phyloP scores from a whole-genome alignment of 306 rosid species.

The Mimosa pudica region DNA sequence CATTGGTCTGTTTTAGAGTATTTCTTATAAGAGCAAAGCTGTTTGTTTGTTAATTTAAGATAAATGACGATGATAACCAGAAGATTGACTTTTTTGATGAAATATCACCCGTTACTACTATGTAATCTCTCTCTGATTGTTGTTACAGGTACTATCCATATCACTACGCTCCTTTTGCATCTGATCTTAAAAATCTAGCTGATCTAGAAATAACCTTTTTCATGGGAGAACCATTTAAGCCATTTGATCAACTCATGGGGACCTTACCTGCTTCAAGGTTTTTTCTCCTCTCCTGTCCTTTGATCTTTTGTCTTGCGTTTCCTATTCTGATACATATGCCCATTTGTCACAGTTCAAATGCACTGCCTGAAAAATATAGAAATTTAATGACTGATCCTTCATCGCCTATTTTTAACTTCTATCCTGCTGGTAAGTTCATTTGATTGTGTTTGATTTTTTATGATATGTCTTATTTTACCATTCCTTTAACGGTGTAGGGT shows the following conservation, averaged over 20 bases:
- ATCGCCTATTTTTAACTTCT: slow-evolving; percentile 76
- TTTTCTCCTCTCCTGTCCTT: slow-evolving; percentile 29
- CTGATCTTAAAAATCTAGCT: slow-evolving; percentile 77
- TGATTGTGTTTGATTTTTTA: slow-evolving; percentile 26
- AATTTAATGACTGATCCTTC: slow-evolving; percentile 80
- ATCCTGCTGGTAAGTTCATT: slow-evolving; percentile 76
- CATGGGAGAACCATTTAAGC: slow-evolving; percentile 85
- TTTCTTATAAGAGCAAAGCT: background rate
- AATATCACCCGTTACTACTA: slow-evolving; percentile 19
- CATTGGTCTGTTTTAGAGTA: background rate
- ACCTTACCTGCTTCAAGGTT: slow-evolving; percentile 96
- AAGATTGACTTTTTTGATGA: slow-evolving; percentile 12
- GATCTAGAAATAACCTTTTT: slow-evolving; percentile 94
- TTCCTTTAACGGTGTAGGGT: slow-evolving; percentile 22
- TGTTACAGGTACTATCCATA: slow-evolving; percentile 92
- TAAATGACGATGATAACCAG: background rate
- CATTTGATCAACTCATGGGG: slow-evolving; percentile 99
- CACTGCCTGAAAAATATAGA: slow-evolving; percentile 84
- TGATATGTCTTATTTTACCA: slow-evolving; percentile 22
- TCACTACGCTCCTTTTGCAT: slow-evolving; percentile 99
- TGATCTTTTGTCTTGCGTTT: slow-evolving; percentile 28
- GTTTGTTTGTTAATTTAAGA: slow-evolving; percentile 20
- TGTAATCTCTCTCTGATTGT: slow-evolving; percentile 30
- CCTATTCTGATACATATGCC: slow-evolving; percentile 23
- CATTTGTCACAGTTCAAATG: slow-evolving; percentile 71